Base-by-base conservation (phyloP, 371 early-diverging fungal genomes). In the Mortierella sp. region DNA sequence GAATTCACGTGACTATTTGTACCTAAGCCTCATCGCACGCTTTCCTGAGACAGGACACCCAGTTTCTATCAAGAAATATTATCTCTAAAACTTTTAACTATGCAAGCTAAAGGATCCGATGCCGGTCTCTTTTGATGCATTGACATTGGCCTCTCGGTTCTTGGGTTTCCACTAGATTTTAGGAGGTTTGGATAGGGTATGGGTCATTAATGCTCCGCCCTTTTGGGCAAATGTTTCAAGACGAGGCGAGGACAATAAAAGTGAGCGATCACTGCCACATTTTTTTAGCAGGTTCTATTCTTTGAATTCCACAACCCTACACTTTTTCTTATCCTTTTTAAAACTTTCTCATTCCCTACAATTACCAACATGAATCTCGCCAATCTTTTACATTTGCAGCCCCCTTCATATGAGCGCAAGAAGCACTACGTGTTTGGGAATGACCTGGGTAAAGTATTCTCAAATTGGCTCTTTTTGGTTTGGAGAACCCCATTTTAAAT, bases 341-440 rank as follows among this genome's bases (percentile, higher is more conserved):
- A 40, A 9, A 9, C 29, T 47, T 57, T 40, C 43, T 29, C 15
- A 17, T 42, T 54, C 34, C n/a, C n/a, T n/a, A 23, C 49, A 23
- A 32, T 60, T 60, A 29, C 12, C 15, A 68, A 31, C 34, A 79
- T 80, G 80, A 74, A 70, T 32, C 53, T 80, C 22, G 69, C 79
- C 49, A 70, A 55, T 35, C 31, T 79, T 64, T 65, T 82, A 5
- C 76, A 82, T 55, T 68, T 74, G 19, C 92, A 91, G 65, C 93
- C 94, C 10, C 85, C 85, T 32, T 89, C 93, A 6, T 92, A 92
- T 69, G 89, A 89, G 71, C 89, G 89, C 76, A 92, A 93, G 78
- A 88, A 88, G 68, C 76, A 85, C 51, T 94, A 93, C 74, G 84
- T 84, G 3, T 88, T 94, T 64, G 88, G 86, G 26, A 76, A 81